Evolutionary conservation across 495 filamentous ascomycete genomes (phyloP).

Genomic region (Hypoxylon fragiforme): DNA sequence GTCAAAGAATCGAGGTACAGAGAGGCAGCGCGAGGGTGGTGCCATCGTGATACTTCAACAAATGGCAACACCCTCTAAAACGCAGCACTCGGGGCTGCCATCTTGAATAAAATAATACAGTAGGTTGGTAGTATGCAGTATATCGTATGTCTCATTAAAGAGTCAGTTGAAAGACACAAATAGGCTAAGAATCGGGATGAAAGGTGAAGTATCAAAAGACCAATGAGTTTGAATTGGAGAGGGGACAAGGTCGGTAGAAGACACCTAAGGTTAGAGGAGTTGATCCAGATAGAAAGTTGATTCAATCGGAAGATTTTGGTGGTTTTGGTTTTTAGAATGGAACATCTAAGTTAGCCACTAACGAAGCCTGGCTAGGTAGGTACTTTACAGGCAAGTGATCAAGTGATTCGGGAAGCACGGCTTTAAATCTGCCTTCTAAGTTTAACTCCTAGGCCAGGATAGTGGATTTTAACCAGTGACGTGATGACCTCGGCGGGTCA

Average conservation of each 20-base stretch:
- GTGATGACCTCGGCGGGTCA: too few species aligned
- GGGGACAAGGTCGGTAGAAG: constrained; percentile 22
- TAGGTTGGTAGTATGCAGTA: constrained; percentile 15
- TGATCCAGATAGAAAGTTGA: too few species aligned
- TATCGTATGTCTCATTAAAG: constrained; percentile 28
- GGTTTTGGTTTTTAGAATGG: too few species aligned
- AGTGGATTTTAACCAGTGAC: too few species aligned
- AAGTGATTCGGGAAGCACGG: constrained; percentile 17
- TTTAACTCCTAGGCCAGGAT: too few species aligned
- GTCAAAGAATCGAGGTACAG: constrained; percentile 10
- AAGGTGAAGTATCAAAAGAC: constrained; percentile 7
- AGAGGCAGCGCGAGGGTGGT: constrained; percentile 50
- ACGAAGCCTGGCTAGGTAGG: too few species aligned
- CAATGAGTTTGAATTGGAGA: constrained; percentile 14
- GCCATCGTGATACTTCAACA: constrained; percentile 51
- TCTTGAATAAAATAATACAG: constrained; percentile 36
- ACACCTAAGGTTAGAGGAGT: too few species aligned
- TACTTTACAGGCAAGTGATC: too few species aligned
- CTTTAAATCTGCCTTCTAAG: too few species aligned
- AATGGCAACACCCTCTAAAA: constrained; percentile 53
- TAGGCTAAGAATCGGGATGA: constrained; percentile 29
- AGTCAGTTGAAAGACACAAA: constrained; percentile 14
- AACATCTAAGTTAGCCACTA: too few species aligned
- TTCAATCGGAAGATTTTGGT: too few species aligned
- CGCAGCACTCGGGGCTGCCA: constrained; percentile 49